These are phyloP conservation scores for Trypanosoma brucei DNA, from an alignment of 208 protist genomes.

Conservation along the genomic window DNA sequence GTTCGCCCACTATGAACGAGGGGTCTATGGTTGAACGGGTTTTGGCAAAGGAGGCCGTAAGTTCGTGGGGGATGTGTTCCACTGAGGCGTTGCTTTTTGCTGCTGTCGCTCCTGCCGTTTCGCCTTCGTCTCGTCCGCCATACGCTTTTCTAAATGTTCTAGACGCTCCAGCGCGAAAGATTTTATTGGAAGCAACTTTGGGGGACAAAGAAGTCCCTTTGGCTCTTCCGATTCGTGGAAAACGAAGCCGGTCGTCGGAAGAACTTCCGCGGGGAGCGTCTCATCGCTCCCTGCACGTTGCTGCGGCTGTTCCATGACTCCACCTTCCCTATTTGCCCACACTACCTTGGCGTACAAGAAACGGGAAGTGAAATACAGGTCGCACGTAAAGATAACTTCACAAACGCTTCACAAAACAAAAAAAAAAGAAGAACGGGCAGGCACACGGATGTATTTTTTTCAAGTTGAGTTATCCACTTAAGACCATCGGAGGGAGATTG, in stretches of 20 bases:
- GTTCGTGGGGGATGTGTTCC: slow-evolving; percentile 25
- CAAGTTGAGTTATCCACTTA: neutral
- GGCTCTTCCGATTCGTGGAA: slow-evolving; percentile 73
- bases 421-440: neutral
- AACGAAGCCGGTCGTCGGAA: slow-evolving; percentile 80
- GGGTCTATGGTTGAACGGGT: neutral
- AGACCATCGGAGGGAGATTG: too few relatives aligned
- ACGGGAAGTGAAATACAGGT: too few relatives aligned
- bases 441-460: neutral
- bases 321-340: neutral
- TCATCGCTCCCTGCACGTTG: neutral
- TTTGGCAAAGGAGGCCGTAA: neutral
- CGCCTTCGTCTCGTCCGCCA: slow-evolving; percentile 41
- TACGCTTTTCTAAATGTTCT: slow-evolving; percentile 86
- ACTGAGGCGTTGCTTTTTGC: slow-evolving; percentile 20
- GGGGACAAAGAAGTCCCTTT: slow-evolving; percentile 90
- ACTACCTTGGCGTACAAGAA: neutral
- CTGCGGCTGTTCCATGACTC: neutral
- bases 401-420: neutral
- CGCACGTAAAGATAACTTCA: too few relatives aligned
- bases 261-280: slow-evolving; percentile 38
- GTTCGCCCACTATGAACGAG: too few relatives aligned
- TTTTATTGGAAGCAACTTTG: slow-evolving; percentile 96
- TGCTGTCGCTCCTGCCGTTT: slow-evolving; percentile 33
- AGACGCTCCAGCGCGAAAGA: slow-evolving; percentile 92